These are phyloP conservation scores for Metschnikowia gelsemii DNA, from an alignment of 805 yeast species.

Conservation along the genomic window DNA sequence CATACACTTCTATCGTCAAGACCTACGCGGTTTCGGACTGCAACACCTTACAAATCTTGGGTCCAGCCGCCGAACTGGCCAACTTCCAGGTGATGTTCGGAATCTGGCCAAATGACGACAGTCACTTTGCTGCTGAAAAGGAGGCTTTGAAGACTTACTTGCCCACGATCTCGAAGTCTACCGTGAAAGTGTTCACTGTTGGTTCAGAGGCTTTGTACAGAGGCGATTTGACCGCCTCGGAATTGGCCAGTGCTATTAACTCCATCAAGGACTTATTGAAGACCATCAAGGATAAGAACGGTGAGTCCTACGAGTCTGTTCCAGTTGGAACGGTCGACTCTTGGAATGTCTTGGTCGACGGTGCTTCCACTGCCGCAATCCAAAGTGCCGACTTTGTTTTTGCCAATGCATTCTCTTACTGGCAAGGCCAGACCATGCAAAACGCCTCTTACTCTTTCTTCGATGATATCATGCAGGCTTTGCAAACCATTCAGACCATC, in stretches of 20 bases:
- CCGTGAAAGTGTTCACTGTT: constrained; percentile 77
- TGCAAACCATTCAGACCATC: constrained; percentile 79
- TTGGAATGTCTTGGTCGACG: constrained; percentile 90
- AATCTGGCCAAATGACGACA: constrained; percentile 89
- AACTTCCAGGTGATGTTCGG: constrained; percentile 80
- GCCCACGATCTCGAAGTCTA: constrained; percentile 66
- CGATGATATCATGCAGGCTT: constrained; percentile 97
- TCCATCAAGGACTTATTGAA: constrained; percentile 60
- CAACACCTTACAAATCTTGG: constrained; percentile 79
- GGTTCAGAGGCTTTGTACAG: constrained; percentile 97
- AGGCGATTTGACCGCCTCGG: constrained; percentile 72
- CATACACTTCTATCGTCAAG: constrained; percentile 66
- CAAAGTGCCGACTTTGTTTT: constrained; percentile 79
- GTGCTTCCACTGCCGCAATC: constrained; percentile 66
- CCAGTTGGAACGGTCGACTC: constrained; percentile 95
- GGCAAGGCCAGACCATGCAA: constrained; percentile 91
- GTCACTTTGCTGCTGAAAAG: constrained; percentile 74
- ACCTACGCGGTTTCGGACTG: constrained; percentile 94
- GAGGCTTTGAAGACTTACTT: constrained; percentile 66
- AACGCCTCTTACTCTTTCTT: constrained; percentile 90
- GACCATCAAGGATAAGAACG: constrained; percentile 72
- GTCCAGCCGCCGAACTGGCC: constrained; percentile 79
- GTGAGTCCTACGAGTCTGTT: constrained; percentile 65
- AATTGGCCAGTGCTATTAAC: constrained; percentile 66
- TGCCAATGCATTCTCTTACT: constrained; percentile 96